Base-by-base conservation (phyloP, 805 yeast species). In the Lachancea quebecensis region DNA sequence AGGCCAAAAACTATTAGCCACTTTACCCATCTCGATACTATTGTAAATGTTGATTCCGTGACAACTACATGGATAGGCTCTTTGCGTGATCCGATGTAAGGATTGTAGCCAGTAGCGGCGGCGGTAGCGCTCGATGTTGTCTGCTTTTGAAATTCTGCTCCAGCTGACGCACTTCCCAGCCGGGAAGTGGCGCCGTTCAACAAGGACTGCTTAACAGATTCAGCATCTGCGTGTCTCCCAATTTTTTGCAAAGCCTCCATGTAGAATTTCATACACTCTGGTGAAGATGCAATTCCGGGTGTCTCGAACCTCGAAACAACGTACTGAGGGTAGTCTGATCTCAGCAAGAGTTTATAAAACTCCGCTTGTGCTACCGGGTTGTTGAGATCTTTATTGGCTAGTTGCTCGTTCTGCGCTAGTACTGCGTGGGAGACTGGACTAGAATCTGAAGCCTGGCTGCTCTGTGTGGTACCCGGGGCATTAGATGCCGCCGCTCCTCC, bases 41-140 rank as follows among this genome's bases (percentile, higher is more conserved):
- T 73, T 8, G 89, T 78, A 66, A 85, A 72, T 4, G 86, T 79
- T 25, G 95, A 79, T 61, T 91, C 99, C 16, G 93, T 79, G 15
- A 93, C 85, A 14, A 91, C 76, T n/a, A 93, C 99, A 65, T 91
- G 96, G 34, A 93, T 75, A 1, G 99, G 99, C 50, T 87, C 95
- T 47, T 76, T 66, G 46, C 82, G 75, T 1, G 87, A 67, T 0
- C 95, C 95, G 54, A 58, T 56, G 39, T 55, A 58, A 41, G 64
- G 68, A 35, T 57, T 58, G 64, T 68, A 62, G 51, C 51, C 49
- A 39, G 56, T 57, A 41, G 53, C 58, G 32, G 50, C 56, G 47
- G 45, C 63, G 39, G 58, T 57, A 12, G 51, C 55, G 4, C 58
- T 41, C 6, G 58, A 52, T 10, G 37, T 12, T 11, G 37, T 14